Base-by-base conservation (phyloP, 2,329 filamentous ascomycete genomes). In the Botrytis byssoidea region DNA sequence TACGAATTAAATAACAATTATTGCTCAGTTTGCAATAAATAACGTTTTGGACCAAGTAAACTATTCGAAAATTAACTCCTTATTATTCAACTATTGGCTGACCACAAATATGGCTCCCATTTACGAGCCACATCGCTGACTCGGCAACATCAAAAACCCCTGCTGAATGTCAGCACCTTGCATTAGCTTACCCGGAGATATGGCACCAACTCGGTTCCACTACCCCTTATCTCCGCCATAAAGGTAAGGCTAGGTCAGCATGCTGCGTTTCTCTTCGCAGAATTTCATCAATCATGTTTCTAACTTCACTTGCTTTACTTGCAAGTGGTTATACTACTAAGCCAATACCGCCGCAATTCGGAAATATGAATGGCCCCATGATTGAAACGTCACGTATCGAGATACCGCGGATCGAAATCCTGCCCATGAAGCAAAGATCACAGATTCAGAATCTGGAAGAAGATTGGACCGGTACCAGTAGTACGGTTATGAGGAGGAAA, bases 391-490 rank as follows among this genome's bases (percentile, higher is more conserved):
- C n/a, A 18, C 29, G 51, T 44, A 37, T n/a, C 29, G 40, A 44
- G 48, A 29, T 46, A 42, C 51, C 76, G 48, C 48, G 61, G 8
- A 75, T 78, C 60, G 73, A 72, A 40, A 42, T 78, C 5, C 69
- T 68, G 20, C 70, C 72, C 4, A 77, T 78, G 76, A 65, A 64
- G 4, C 74, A 77, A 57, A 55, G 65, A n/a, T 67, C 57, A 12
- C 74, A 76, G 29, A 55, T 76, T 25, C 51, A 71, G 37, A 71
- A 72, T 29, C 61, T 67, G 16, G 65, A 65, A 22, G 81, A 83
- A 57, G 81, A 83, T 69, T 83, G 81, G 81, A 82, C 79, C 1
- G 81, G 81, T 9, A 76, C 81, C 12, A 80, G 77, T 6, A 80
- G 77, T 70, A 77, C 78, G 1, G 75, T 75, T 0, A 74, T 79